Conservation (phyloP, 1,139 yeast species). For the Candida sanyaensis region DNA sequence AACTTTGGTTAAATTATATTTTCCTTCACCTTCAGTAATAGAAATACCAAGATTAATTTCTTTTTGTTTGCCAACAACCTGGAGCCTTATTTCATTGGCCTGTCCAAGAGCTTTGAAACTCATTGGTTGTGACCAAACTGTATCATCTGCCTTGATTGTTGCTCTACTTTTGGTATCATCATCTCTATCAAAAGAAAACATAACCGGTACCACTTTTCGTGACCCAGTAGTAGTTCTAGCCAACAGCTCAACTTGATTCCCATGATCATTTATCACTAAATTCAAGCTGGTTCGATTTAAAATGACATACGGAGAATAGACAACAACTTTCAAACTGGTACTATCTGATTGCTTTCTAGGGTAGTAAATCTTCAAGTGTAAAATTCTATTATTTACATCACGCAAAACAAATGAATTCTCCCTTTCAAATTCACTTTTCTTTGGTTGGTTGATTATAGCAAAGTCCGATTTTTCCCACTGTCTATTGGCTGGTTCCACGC, state of each 20-base stretch:
- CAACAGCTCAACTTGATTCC: constrained; percentile 48
- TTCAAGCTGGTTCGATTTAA: constrained; percentile 79
- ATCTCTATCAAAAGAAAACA: constrained; percentile 80
- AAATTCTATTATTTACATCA: constrained; percentile 24
- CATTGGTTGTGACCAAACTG: constrained; percentile 73
- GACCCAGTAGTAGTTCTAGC: constrained; percentile 26
- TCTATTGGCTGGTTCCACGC: constrained; percentile 67
- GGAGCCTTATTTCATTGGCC: constrained; percentile 63
- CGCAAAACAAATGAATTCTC: constrained; percentile 53
- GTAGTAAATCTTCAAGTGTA: constrained; percentile 68
- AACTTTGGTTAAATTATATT: constrained; percentile 73
- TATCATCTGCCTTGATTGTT: constrained; percentile 64
- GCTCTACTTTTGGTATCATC: constrained; percentile 69
- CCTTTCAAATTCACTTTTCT: constrained; percentile 52
- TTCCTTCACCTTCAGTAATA: constrained; percentile 86
- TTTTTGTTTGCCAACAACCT: constrained; percentile 55
- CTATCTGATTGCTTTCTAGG: constrained; percentile 43
- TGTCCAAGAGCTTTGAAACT: constrained; percentile 94
- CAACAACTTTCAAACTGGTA: constrained; percentile 62
- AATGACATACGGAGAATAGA: constrained; percentile 82
- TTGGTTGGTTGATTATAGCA: constrained; percentile 71
- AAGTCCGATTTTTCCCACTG: constrained; percentile 76
- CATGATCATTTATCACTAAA: constrained; percentile 57
- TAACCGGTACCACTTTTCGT: constrained; percentile 52
- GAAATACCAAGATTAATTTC: constrained; percentile 79